Conservation (phyloP, 2,329 filamentous ascomycete genomes). For the Biscogniauxia mediterranea region DNA sequence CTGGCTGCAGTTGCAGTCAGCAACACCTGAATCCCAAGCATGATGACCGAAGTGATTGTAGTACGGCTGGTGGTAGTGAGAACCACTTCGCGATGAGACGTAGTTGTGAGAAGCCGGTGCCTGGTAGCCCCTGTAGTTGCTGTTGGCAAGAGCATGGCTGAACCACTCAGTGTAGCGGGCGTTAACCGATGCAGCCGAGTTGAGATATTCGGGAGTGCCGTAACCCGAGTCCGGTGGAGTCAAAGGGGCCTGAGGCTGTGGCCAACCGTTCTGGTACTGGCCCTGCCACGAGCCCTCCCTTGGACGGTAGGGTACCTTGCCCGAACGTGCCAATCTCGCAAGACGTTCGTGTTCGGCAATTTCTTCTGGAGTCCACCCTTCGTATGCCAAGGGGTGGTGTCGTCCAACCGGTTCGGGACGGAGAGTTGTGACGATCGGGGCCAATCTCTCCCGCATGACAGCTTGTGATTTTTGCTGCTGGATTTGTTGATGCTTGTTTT, state of each 20-base stretch:
- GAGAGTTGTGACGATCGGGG: constrained; percentile 47
- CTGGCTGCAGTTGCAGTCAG: constrained; percentile 49
- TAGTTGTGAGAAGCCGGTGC: constrained; percentile 37
- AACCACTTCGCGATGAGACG: constrained; percentile 36
- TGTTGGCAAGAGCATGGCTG: constrained; percentile 35
- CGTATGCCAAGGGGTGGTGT: constrained; percentile 38
- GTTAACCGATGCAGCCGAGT: constrained; percentile 54
- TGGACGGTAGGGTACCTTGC: constrained; percentile 38
- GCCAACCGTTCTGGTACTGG: constrained; percentile 41
- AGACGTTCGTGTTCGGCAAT: constrained; percentile 52
- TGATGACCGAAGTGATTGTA: constrained; percentile 50
- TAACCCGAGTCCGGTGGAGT: constrained; percentile 63
- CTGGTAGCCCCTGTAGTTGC: constrained; percentile 41
- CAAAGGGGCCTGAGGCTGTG: constrained; percentile 43
- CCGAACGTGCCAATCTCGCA: constrained; percentile 30
- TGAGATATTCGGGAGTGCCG: constrained; percentile 57
- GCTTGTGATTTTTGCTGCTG: constrained; percentile 42
- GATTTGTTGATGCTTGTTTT: constrained; percentile 42
- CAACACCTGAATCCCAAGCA: constrained; percentile 50
- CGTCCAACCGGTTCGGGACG: constrained; percentile 39
- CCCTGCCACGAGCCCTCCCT: constrained; percentile 45
- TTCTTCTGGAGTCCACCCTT: constrained; percentile 53
- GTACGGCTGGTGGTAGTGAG: constrained; percentile 42
- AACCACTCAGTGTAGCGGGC: constrained; percentile 60
- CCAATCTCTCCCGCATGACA: constrained; percentile 47